Conservation (phyloP, 768 basidiomycete species). For the Podaxis sp. region DNA sequence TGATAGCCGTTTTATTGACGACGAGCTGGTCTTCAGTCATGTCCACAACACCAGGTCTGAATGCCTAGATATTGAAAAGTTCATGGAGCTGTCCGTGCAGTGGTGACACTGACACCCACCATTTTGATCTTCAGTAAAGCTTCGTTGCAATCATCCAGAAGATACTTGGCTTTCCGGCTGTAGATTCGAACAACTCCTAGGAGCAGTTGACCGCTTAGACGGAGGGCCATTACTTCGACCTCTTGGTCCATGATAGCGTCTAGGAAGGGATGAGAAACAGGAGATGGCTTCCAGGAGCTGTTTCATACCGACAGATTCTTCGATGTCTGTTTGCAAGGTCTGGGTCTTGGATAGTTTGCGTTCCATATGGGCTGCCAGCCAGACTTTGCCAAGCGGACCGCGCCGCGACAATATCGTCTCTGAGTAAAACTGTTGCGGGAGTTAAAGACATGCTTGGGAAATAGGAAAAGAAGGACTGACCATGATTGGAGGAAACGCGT, state of each 20-base stretch:
- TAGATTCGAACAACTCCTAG: conserved; percentile 98
- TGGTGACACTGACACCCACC: conserved; percentile 38
- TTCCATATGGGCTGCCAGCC: conserved; percentile 99
- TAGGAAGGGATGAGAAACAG: conserved; percentile 19
- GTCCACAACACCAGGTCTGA: conserved; percentile 93
- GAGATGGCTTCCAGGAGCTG: background rate
- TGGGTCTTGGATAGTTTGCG: conserved; percentile 95
- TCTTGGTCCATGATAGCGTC: conserved; percentile 95
- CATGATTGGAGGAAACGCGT: conserved; percentile 8
- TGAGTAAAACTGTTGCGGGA: conserved; percentile 71
- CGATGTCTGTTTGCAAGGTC: conserved; percentile 92
- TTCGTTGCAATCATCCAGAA: conserved; percentile 97
- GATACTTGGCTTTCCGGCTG: conserved; percentile 95
- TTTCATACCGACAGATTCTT: conserved; percentile 80
- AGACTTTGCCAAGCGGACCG: conserved; percentile 93
- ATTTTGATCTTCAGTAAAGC: conserved; percentile 93
- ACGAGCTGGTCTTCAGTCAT: conserved; percentile 92
- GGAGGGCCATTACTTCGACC: conserved; percentile 88
- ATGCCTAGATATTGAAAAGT: conserved; percentile 52
- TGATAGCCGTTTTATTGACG: conserved; percentile 85
- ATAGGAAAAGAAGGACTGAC: background rate
- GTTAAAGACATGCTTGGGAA: background rate
- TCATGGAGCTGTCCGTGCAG: background rate
- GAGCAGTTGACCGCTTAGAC: conserved; percentile 93
- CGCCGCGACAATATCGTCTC: conserved; percentile 92